These are phyloP conservation scores for Coemansia sp. DNA, from an alignment of 192 early-diverging fungal species.

Conservation along the genomic window DNA sequence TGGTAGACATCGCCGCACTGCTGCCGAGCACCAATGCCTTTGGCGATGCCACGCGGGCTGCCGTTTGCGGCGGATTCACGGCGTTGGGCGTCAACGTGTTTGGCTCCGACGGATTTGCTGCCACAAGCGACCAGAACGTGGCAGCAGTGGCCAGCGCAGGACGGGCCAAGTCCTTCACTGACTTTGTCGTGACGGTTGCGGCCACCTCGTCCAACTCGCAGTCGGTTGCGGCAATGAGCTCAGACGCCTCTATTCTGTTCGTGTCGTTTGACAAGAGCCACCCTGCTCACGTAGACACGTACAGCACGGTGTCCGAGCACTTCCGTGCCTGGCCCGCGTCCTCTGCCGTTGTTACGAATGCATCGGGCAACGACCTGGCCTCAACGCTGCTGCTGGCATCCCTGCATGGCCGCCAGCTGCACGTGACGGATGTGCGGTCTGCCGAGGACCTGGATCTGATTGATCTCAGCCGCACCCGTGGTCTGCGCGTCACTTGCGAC, in stretches of 20 bases:
- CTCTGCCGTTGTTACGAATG: conserved; percentile 77
- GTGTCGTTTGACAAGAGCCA: conserved; percentile 56
- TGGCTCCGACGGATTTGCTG: conserved; percentile 33
- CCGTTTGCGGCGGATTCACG: conserved; percentile 86
- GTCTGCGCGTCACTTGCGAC: conserved; percentile 87
- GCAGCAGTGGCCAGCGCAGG: conserved; percentile 54
- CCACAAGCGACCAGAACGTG: conserved; percentile 31
- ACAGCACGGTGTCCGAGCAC: conserved; percentile 67
- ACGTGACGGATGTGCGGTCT: conserved; percentile 80
- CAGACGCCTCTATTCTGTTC: conserved; percentile 57
- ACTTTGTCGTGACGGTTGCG: conserved; percentile 72
- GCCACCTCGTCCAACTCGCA: conserved; percentile 67
- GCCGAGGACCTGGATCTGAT: conserved; percentile 85
- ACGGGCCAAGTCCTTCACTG: conserved; percentile 60
- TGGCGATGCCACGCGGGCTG: conserved; percentile 67
- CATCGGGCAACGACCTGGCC: conserved; percentile 83
- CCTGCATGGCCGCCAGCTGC: conserved; percentile 78
- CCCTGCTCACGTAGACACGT: conserved; percentile 50
- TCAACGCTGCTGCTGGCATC: conserved; percentile 83
- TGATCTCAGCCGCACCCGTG: conserved; percentile 80
- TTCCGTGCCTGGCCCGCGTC: conserved; percentile 77
- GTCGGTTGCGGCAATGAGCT: conserved; percentile 45
- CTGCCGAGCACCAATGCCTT: conserved; percentile 56
- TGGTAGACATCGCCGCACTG: conserved; percentile 78
- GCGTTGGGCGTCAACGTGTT: conserved; percentile 63